phyloP scores from a whole-genome alignment of 2,329 filamentous ascomycete species.

The Albifimbria verrucaria region DNA sequence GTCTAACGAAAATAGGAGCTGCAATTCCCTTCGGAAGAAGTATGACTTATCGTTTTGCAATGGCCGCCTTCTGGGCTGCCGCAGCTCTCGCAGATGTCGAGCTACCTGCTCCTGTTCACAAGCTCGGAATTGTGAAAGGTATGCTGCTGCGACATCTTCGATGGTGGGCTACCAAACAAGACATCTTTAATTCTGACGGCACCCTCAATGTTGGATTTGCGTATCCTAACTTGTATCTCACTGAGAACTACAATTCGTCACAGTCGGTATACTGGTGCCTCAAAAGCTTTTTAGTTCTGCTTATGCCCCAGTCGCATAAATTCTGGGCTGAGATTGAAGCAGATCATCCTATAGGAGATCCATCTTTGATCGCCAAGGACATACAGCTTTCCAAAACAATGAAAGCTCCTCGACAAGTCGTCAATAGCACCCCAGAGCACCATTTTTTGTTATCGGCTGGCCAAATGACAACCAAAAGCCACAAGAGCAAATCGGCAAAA shows the following conservation, averaged over 20 bases:
- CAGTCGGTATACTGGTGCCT: conserved; percentile 54
- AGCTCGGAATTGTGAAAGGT: conserved; percentile 41
- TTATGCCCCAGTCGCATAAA: conserved; percentile 27
- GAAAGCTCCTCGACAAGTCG: conserved; percentile 37
- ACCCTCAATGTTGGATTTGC: conserved; percentile 43
- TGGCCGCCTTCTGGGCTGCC: conserved; percentile 45
- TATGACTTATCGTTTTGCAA: conserved; percentile 49
- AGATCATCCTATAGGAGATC: conserved; percentile 16
- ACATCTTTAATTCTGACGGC: conserved; percentile 46
- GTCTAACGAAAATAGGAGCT: conserved; percentile 29
- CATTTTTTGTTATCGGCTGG: conserved; percentile 40
- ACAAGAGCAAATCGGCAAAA: conserved; percentile 27
- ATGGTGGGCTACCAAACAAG: conserved; percentile 42
- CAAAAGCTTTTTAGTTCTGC: conserved; percentile 44
- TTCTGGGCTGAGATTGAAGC: conserved; percentile 44
- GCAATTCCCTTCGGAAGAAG: conserved; percentile 50
- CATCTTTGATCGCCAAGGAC: not conserved
- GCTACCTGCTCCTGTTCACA: conserved; percentile 32
- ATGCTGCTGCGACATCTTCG: conserved; percentile 46
- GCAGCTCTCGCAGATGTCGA: conserved; percentile 37
- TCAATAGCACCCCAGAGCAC: conserved; percentile 35
- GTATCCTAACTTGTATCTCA: conserved; percentile 52
- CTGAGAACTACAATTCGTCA: conserved; percentile 55
- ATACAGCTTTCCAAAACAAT: conserved; percentile 4
- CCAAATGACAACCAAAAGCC: conserved; percentile 16